A percentile compares a stretch with the other conserved stretches of the same genome.
phyloP scores from a whole-genome alignment of 2,329 filamentous ascomycete species.

The Cercospora canescens region DNA sequence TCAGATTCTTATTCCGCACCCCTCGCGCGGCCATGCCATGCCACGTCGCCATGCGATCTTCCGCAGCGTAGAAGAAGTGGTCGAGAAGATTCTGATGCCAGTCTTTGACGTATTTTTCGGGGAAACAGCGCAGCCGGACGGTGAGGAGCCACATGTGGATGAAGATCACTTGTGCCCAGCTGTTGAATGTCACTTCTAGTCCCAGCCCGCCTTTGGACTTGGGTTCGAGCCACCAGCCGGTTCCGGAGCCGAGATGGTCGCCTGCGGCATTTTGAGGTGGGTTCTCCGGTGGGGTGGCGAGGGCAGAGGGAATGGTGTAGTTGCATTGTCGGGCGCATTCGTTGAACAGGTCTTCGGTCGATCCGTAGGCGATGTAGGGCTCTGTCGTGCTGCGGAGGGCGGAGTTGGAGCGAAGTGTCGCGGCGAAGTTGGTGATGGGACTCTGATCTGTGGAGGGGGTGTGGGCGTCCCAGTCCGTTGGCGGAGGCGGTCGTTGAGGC shows the following conservation, averaged over 20 bases:
- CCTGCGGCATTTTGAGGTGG: slow-evolving; percentile 73
- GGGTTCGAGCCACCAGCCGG: slow-evolving; percentile 76
- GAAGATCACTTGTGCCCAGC: slow-evolving; percentile 95
- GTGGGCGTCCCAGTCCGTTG: slow-evolving; percentile 15
- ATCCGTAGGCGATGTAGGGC: slow-evolving; percentile 76
- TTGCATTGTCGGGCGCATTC: slow-evolving; percentile 71
- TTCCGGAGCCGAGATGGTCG: slow-evolving; percentile 76
- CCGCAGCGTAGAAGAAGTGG: slow-evolving; percentile 90
- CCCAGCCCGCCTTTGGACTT: slow-evolving; percentile 50
- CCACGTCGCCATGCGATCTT: slow-evolving; percentile 77
- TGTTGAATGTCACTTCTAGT: slow-evolving; percentile 84
- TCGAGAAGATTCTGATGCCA: slow-evolving; percentile 92
- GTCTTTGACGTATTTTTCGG: slow-evolving; percentile 64
- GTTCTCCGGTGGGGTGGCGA: slow-evolving; percentile 61
- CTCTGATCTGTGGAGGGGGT: slow-evolving; percentile 11
- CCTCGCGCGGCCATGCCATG: slow-evolving; percentile 64
- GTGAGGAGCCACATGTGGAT: slow-evolving; percentile 93
- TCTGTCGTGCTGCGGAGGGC: slow-evolving; percentile 50
- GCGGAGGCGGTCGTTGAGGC: slow-evolving; percentile 12
- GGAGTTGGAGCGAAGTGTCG: slow-evolving; percentile 25
- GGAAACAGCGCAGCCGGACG: slow-evolving; percentile 77
- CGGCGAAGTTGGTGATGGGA: slow-evolving; percentile 28
- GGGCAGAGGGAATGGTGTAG: slow-evolving; percentile 71
- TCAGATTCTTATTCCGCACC: slow-evolving; percentile 64
- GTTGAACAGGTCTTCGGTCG: slow-evolving; percentile 76